Evolutionary conservation across 208 protist species (phyloP), one percentile per base, ranked within the genome.

Genomic region (Acanthamoeba healyi): DNA sequence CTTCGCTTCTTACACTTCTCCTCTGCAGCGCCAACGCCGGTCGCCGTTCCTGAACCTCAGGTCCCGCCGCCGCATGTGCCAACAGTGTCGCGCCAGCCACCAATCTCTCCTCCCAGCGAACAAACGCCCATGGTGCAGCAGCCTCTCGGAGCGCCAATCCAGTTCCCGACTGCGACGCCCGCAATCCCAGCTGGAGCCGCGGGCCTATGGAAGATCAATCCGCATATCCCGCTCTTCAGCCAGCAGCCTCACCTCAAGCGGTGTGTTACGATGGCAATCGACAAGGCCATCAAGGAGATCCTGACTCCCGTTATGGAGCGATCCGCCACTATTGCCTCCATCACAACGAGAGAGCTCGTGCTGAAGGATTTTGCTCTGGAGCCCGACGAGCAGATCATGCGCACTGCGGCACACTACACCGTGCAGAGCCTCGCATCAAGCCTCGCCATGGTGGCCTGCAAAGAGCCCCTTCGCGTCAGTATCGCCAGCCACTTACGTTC

Each of bases 331-430:
- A 99, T 99, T 88, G 97, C 98, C 22, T 98, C 97, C 44, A 97
- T 98, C 40, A 99, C 99, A 40, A 98, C 99, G 15, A 96, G 96
- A 79, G 97, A 98, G 70, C 96, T 99, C 29, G 95, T 99, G 12
- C 58, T 97, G 63, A 99, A 99, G 97, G 99, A 99, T 96, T 99
- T 99, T 96, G 97, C 98, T 4, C 96, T 98, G 54, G 99, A 99
- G 95, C 94, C 96, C 22, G 98, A 99, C 95, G 98, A 98, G 51
- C 72, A 58, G 26, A 96, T 96, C 63, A 97, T 99, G 96, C 89
- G 93, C n/a, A 95, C 95, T 26, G 96, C 96, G 1, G 97, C 97
- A 9, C 97, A 98, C 56, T 86, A 98, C 65, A 99, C 99, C 97
- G 98, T 98, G 9, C 97, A 99, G 84, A 96, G 94, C 32, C 96